Base-by-base conservation (phyloP, 169 alveolate species). In the Plasmodium malariae region DNA sequence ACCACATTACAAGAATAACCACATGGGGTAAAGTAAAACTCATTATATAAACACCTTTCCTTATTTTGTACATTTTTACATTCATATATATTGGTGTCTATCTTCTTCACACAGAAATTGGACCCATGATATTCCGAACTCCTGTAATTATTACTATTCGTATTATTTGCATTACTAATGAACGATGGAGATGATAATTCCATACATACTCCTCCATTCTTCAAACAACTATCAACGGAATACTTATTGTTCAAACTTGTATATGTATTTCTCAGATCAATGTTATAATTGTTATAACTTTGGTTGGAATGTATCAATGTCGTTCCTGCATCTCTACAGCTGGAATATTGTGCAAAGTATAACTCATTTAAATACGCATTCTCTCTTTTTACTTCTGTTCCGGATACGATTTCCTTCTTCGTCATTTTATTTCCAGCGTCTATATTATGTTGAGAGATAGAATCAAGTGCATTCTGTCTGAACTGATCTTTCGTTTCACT, bases 1-100 rank as follows among this genome's bases (percentile, higher is more conserved):
- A 67, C 36, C 1, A 57, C 87, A 34, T 85, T 85, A 51, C 92
- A 85, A 5, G 92, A 85, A 57, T 54, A 85, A 12, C 92, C 92
- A 30, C 74, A 85, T 63, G 87, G 87, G 9, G 73, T 57, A 45
- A 85, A 85, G 32, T 69, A 68, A 19, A 55, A 85, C 7, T 85
- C 92, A 45, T 85, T 85, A 36, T 85, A 85, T 4, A 69, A 36
- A 37, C 51, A 69, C 3, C 54, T 68, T 5, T 85, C 92, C 34
- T 62, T 76, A 32, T 57, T 57, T 14, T 69, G 28, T 60, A 3
- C 19, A 54, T 62, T 55, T 0, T 40, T 51, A 6, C 85, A 83
- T 51, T 83, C 91, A 19, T 83, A 83, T 37, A 68, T 67, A 67
- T 67, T 67, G 0, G 80, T 68, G 7, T 83, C 91, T 3, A 76